Evolutionary conservation across 768 basidiomycete species (phyloP), one percentile per base, ranked within the genome.

Genomic region (Sarcomyxa edulis): DNA sequence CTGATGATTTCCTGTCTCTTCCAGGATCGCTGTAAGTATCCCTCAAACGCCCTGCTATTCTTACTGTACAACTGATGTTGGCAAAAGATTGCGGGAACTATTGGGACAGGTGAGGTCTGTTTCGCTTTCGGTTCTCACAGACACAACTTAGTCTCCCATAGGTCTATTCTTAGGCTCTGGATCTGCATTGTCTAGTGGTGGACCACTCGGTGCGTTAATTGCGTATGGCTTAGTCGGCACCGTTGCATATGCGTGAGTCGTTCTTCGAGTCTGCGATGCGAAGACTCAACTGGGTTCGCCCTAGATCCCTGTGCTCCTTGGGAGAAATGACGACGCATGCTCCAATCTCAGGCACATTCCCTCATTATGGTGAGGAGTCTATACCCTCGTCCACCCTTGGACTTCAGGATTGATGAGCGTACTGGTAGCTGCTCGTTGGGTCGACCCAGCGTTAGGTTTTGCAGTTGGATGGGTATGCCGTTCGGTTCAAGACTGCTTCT

Each of bases 311-410:
- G 10, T 81, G 81, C 48, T 73, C 78, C 2, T 54, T 86, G 9
- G 84, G 78, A 23, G 86, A 89, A 60, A 82, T 88, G 84, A 82
- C 84, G 12, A 76, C 81, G 3, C 74, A 76, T 60, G 84, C 83
- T 1, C 85, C 85, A 2, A 77, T 87, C 34, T 82, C 84, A 3
- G 86, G 86, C n/a, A 80, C 82, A 0, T 87, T 85, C 54, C 81
- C 83, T 14, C 81, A 84, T 58, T 86, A 72, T 54, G 78, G 76
- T 74, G 32, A 5, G 65, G 40, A 15, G 25, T 39, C 14, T 11
- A 12, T 9, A 23, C 6, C 14, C 30, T 33, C 15, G 37, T 11
- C 14, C 27, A 15, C 21, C 31, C n/a, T 11, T 29, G 15, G 12
- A 18, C n/a, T 15, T 35, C 24, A 29, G 23, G 14, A 10, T 12